phyloP scores from a whole-genome alignment of 2,329 filamentous ascomycete species.

The Apiospora saccharicola region DNA sequence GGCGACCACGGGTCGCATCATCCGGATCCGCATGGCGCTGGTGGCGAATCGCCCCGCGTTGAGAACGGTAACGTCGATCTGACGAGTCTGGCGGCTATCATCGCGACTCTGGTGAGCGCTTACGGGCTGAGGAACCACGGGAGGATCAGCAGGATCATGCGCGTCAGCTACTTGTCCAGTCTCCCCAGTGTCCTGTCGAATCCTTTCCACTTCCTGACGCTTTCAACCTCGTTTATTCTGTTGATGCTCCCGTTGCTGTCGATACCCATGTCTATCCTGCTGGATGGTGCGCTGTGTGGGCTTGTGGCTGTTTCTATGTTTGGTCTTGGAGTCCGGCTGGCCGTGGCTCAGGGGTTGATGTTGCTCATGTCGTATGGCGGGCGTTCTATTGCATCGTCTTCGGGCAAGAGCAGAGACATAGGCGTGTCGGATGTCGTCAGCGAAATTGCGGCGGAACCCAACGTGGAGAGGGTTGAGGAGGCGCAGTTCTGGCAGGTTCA shows the following conservation, averaged over 20 bases:
- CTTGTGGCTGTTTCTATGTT: constrained; percentile 91
- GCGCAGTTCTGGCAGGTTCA: constrained; percentile 99
- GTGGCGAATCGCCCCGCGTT: constrained; percentile 52
- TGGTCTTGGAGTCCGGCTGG: constrained; percentile 80
- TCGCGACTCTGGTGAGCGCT: constrained; percentile 84
- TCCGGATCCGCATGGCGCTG: constrained; percentile 67
- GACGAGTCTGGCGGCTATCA: constrained; percentile 81
- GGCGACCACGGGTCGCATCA: constrained; percentile 79
- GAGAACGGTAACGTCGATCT: constrained; percentile 81
- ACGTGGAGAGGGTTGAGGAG: constrained; percentile 81
- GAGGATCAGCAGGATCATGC: constrained; percentile 90
- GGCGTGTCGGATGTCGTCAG: constrained; percentile 78
- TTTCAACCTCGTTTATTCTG: constrained; percentile 83
- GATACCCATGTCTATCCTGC: constrained; percentile 80
- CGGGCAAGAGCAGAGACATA: constrained; percentile 46
- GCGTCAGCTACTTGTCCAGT: constrained; percentile 80
- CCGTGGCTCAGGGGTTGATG: constrained; percentile 89
- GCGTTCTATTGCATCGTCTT: constrained; percentile 32
- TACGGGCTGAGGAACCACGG: constrained; percentile 89
- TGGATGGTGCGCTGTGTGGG: constrained; percentile 83
- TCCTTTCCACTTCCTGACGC: constrained; percentile 91
- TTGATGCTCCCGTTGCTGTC: constrained; percentile 83
- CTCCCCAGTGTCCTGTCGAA: constrained; percentile 90
- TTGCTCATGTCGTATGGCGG: constrained; percentile 87
- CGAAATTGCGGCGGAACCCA: constrained; percentile 83